Conservation (phyloP, 2,329 filamentous ascomycete species). For the Tolypocladium paradoxum region DNA sequence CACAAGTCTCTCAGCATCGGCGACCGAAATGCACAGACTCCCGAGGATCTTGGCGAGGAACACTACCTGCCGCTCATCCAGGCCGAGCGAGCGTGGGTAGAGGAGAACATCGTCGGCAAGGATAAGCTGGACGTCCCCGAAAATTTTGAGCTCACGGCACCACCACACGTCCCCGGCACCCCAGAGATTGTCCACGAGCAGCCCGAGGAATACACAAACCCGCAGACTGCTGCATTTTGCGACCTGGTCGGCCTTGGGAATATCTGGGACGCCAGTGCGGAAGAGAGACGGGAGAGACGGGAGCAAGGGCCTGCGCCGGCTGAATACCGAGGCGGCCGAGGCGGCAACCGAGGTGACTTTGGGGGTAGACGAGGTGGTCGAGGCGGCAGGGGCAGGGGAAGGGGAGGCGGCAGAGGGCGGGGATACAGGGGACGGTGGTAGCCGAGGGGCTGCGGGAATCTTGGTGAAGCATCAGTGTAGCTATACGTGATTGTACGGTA, state of each 20-base stretch:
- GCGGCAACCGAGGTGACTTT: slow-evolving; percentile 23
- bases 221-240: slow-evolving; percentile 78
- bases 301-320: slow-evolving; percentile 43
- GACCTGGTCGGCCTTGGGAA: slow-evolving; percentile 67
- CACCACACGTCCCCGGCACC: slow-evolving; percentile 49
- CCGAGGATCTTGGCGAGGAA: slow-evolving; percentile 55
- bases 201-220: slow-evolving; percentile 75
- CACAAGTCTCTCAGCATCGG: slow-evolving; percentile 54
- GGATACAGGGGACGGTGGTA: slow-evolving; percentile 5
- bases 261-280: slow-evolving; percentile 59
- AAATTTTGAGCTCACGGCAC: slow-evolving; percentile 70
- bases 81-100: slow-evolving; percentile 65
- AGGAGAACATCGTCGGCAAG: slow-evolving; percentile 56
- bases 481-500: background rate
- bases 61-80: slow-evolving; percentile 59
- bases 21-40: slow-evolving; percentile 38
- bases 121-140: slow-evolving; percentile 59
- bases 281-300: slow-evolving; percentile 54
- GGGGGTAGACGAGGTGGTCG: slow-evolving; percentile 25
- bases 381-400: slow-evolving; percentile 22
- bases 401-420: slow-evolving; percentile 18
- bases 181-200: slow-evolving; percentile 49
- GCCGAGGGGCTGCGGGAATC: background rate
- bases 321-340: slow-evolving; percentile 16
- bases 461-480: background rate